Evolutionary conservation across 352 stramenopile genomes (phyloP), one percentile per base, ranked within the genome.

Genomic region (Pythium utonaiense): DNA sequence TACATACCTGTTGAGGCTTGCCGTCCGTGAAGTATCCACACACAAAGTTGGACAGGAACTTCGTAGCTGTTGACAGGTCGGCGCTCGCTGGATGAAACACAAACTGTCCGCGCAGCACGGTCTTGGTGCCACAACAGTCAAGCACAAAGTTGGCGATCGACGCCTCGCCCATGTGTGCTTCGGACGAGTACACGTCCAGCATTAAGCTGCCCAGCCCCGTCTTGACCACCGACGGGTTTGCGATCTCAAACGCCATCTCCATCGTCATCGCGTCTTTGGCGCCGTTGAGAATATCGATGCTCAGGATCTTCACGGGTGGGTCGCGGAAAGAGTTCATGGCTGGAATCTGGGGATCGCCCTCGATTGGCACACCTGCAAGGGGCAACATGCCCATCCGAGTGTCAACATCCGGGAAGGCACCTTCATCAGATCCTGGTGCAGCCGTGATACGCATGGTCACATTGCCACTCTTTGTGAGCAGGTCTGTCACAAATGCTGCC

Each of bases 1-100:
- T 21, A 52, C 49, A 36, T 76, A 90, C 84, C 77, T 88, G 51
- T 59, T 94, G 85, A 3, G 73, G 53, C 60, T 72, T 65, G 3
- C 78, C 81, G 49, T 82, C 62, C 3, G 83, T 91, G 50, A 89
- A 93, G 66, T 89, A 93, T 3, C 85, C 85, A 22, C 58, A 84
- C 6, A 94, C 85, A 60, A 94, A 94, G 47, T 91, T 91, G 3
- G 85, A 94, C n/a, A 94, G 65, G 54, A 94, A 94, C 30, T 54
- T 74, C 30, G 75, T 63, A 12, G 80, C 69, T 16, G 56, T 70
- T 0, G 44, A 50, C 14, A 73, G 24, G 36, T 88, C 77, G 2
- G 38, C 40, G 9, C 28, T 27, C 0, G 54, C 52, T 16, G 85
- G 85, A 21, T 76, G 58, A n/a, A 89, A 90, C 21, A 73, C 63